Evolutionary conservation across 2,329 filamentous ascomycete species (phyloP), one percentile per base, ranked within the genome.

Genomic region (Diplodia seriata): DNA sequence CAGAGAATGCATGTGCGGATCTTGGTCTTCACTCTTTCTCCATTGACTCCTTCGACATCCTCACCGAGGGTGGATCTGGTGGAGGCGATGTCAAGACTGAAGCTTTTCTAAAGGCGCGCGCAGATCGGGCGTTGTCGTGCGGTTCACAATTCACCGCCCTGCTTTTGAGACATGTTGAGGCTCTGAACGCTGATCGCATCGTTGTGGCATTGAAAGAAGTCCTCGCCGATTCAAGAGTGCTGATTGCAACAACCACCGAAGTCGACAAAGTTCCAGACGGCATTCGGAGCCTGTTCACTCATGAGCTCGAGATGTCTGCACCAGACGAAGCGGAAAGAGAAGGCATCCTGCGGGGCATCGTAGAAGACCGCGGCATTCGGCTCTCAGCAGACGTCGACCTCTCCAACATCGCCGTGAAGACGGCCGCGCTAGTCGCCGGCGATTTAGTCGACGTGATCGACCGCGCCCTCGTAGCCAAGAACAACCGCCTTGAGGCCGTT

Each of bases 401-500:
- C 5, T 87, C 89, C 70, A 89, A 90, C 11, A 90, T 99, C 18
- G 95, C 95, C 0, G 86, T 99, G 62, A 98, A 98, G 82, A 99
- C 95, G 9, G 95, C 95, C 7, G 95, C 95, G 1, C 84, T 99
- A 8, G 95, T 99, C 3, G 95, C 95, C 23, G 95, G 94, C 15
- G 94, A 99, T 76, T 82, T 99, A 11, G 90, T 97, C 1, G 95
- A 99, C 75, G 94, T 99, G 0, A 92, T 97, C 38, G 94, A 97
- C 74, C 88, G 95, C 56, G 95, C 95, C 1, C 83, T 92, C 1
- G 89, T 94, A 12, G 93, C 93, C 7, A 89, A 91, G 70, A 87
- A 86, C 53, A 85, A 88, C 49, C 90, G 95, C 3, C 84, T 99
- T 1, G 91, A 97, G 77, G 81, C 85, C 23, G 83, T 98, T 9